Percentiles rank a stretch among this genome's conserved stretches.
These are phyloP conservation scores for Ceratocystis smalleyi DNA, from an alignment of 2,329 filamentous ascomycete genomes.

Conservation along the genomic window DNA sequence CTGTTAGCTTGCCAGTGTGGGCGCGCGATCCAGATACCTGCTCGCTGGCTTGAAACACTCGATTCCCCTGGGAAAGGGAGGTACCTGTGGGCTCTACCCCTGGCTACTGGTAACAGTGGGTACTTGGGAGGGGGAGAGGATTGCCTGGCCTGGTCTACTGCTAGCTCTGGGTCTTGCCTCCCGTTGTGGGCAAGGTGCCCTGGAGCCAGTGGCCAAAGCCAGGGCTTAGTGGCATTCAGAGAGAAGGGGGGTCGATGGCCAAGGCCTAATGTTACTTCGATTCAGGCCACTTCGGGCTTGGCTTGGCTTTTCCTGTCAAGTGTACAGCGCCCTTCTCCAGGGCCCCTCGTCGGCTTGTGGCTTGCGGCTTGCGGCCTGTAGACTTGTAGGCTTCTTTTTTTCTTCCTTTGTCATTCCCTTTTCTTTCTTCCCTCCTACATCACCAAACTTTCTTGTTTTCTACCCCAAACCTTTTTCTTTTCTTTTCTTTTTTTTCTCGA, in stretches of 20 bases:
- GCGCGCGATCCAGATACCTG: constrained; percentile 15
- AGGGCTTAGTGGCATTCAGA: background rate
- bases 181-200: background rate
- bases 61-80: background rate
- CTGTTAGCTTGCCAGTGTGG: constrained; percentile 23
- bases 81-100: constrained; percentile 3
- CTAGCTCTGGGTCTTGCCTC: no score
- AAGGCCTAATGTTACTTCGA: no score
- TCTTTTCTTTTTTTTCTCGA: constrained; percentile 4
- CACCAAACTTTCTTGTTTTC: constrained; percentile 17
- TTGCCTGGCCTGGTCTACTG: no score
- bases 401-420: constrained; percentile 15
- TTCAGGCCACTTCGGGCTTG: no score
- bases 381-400: constrained; percentile 14
- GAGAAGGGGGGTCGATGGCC: background rate
- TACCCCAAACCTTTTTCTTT: constrained; percentile 6
- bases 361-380: background rate
- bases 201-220: background rate
- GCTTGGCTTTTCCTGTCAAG: no score
- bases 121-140: background rate
- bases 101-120: constrained; percentile 4
- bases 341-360: no score
- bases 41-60: background rate
- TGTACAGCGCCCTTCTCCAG: no score
- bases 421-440: constrained; percentile 8